phyloP scores from a whole-genome alignment of 179 eudicot species.

The Silene vulgaris region DNA sequence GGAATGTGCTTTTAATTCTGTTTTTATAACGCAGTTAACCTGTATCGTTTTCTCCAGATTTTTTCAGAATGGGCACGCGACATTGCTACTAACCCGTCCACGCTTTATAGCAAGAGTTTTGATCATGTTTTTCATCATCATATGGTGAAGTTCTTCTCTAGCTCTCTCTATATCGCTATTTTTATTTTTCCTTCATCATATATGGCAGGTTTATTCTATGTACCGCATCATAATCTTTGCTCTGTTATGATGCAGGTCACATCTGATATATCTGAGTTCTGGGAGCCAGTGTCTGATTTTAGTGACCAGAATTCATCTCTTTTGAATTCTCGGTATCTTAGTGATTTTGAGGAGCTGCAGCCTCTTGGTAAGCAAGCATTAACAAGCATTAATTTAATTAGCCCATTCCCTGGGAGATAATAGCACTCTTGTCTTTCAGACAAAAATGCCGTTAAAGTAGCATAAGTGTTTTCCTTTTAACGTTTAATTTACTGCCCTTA shows the following conservation, averaged over 20 bases:
- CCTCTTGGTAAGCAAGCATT: conserved; percentile 55
- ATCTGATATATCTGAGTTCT: conserved; percentile 64
- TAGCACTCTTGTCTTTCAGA: not conserved
- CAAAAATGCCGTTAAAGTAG: not conserved
- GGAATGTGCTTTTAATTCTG: not conserved
- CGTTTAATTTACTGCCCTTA: not conserved
- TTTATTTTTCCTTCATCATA: not conserved
- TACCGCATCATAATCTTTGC: conserved; percentile 8
- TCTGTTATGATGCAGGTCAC: conserved; percentile 37
- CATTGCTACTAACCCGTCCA: conserved; percentile 56
- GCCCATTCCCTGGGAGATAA: not conserved
- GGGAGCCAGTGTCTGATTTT: conserved; percentile 69
- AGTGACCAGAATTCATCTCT: conserved; percentile 49
- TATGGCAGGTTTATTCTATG: conserved; percentile 7
- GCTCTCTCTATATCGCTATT: not conserved
- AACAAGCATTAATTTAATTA: conserved; percentile 1
- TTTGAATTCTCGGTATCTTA: conserved; percentile 74
- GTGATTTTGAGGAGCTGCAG: conserved; percentile 91
- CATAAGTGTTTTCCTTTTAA: not conserved
- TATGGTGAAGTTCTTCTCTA: conserved; percentile 41
- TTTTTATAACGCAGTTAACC: not conserved
- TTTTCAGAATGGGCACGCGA: conserved; percentile 65
- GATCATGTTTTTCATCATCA: conserved; percentile 50
- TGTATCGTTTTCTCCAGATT: conserved; percentile 41
- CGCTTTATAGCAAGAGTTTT: conserved; percentile 60